phyloP scores from a whole-genome alignment of 2,329 filamentous ascomycete genomes.

The Aureobasidium sp. region DNA sequence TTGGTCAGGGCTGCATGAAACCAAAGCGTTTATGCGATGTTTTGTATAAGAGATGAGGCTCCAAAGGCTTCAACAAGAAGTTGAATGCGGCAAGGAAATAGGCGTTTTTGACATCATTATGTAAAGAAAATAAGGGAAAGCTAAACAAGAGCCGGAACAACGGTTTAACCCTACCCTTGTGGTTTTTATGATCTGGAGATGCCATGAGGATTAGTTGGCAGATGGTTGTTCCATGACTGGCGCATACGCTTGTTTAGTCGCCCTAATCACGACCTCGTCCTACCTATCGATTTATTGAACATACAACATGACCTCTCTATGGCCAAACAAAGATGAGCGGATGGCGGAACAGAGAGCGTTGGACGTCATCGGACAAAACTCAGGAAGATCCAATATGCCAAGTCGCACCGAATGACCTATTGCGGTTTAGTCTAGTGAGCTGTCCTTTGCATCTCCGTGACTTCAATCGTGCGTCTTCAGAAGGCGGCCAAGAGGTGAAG shows the following conservation, averaged over 20 bases:
- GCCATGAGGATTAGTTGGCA: neutral
- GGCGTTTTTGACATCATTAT: slow-evolving; percentile 16
- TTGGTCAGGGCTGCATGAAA: neutral
- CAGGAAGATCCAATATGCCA: slow-evolving; percentile 7
- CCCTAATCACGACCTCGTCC: neutral
- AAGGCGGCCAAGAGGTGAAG: neutral
- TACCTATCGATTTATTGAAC: neutral
- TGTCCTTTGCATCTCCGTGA: neutral
- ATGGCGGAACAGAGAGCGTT: neutral
- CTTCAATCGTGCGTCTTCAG: neutral
- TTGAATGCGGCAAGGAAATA: slow-evolving; percentile 10
- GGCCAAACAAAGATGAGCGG: neutral
- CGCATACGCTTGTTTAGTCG: neutral
- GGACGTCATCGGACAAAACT: neutral
- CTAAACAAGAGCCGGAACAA: neutral
- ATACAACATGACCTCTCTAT: neutral
- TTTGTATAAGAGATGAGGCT: slow-evolving; percentile 13
- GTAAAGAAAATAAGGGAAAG: slow-evolving; percentile 6
- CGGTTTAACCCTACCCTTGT: slow-evolving; percentile 1
- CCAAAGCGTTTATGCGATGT: slow-evolving; percentile 1
- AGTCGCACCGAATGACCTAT: slow-evolving; percentile 7
- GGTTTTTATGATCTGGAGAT: neutral
- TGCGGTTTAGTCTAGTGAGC: neutral
- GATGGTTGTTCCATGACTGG: neutral
- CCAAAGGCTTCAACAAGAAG: neutral